These are phyloP conservation scores for Exophiala bonariae DNA, from an alignment of 2,329 filamentous ascomycete genomes.

Conservation along the genomic window DNA sequence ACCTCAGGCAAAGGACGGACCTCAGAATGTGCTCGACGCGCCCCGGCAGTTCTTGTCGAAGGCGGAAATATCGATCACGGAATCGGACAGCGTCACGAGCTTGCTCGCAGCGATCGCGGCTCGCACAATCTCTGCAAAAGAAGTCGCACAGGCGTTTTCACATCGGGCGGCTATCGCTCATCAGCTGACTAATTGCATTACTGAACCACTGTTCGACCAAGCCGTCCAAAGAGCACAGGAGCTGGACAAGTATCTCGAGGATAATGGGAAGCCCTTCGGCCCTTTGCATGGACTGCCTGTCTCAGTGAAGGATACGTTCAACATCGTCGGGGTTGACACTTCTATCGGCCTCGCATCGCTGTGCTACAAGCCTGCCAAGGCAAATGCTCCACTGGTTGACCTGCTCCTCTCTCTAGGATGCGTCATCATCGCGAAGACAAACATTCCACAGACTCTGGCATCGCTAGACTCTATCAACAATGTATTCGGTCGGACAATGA, in stretches of 20 bases:
- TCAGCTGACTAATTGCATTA: constrained; percentile 36
- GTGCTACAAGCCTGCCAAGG: constrained; percentile 57
- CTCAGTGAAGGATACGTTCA: constrained; percentile 35
- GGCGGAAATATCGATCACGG: constrained; percentile 57
- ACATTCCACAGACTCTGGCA: constrained; percentile 61
- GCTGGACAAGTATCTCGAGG: constrained; percentile 36
- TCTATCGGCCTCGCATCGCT: constrained; percentile 61
- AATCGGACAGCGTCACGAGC: constrained; percentile 48
- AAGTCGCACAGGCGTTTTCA: constrained; percentile 57
- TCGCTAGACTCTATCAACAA: constrained; percentile 61
- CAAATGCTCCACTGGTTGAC: constrained; percentile 59
- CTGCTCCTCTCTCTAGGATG: constrained; percentile 62
- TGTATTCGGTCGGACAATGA: constrained; percentile 59
- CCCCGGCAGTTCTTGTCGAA: constrained; percentile 55
- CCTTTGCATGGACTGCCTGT: constrained; percentile 43
- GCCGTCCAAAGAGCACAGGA: constrained; percentile 38
- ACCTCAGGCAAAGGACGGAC: constrained; percentile 16
- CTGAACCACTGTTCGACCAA: constrained; percentile 38
- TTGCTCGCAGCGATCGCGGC: constrained; percentile 37
- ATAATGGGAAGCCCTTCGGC: constrained; percentile 33
- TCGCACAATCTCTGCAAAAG: constrained; percentile 38
- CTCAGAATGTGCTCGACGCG: constrained; percentile 45
- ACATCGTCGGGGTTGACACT: constrained; percentile 51
- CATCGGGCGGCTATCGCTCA: constrained; percentile 41
- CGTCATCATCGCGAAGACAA: constrained; percentile 70